Conservation (phyloP, 2,329 filamentous ascomycete species). For the Colletotrichum shisoi region DNA sequence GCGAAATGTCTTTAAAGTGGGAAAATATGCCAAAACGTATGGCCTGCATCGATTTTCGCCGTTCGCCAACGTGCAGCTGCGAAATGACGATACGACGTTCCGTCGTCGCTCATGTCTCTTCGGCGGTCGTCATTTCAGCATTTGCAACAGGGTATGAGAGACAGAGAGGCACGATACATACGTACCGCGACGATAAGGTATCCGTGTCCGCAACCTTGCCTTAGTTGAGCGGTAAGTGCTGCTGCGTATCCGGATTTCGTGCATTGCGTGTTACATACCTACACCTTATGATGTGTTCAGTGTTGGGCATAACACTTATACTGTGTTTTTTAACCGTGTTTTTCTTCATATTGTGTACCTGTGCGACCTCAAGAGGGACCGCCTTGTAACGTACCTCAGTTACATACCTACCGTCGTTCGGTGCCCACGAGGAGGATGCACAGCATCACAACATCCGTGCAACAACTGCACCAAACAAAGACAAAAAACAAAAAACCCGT, state of each 20-base stretch:
- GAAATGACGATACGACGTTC: conserved; percentile 36
- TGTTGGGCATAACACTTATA: too few relatives aligned
- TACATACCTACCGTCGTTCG: background rate
- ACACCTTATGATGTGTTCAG: too few relatives aligned
- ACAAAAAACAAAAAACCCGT: conserved; percentile 6
- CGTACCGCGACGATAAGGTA: background rate
- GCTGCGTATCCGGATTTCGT: background rate
- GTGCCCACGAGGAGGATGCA: conserved; percentile 5
- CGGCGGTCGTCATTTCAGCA: conserved; percentile 5
- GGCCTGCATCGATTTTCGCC: conserved; percentile 20
- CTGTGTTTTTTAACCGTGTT: too few relatives aligned
- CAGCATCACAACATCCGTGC: conserved; percentile 12
- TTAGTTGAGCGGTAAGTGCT: conserved; percentile 4
- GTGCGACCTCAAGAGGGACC: too few relatives aligned
- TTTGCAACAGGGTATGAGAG: background rate
- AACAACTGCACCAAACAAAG: conserved; percentile 15
- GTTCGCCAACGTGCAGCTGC: conserved; percentile 9
- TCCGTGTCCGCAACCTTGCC: background rate
- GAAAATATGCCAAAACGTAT: conserved; percentile 10
- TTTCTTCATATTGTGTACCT: too few relatives aligned
- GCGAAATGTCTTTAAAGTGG: background rate
- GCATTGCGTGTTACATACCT: background rate
- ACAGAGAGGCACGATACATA: background rate
- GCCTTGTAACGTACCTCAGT: too few relatives aligned
- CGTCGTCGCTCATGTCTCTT: conserved; percentile 7